Evolutionary conservation across 23 red algal species (phyloP), one percentile per base, ranked within the genome.

Genomic region (Agarophyton chilense): DNA sequence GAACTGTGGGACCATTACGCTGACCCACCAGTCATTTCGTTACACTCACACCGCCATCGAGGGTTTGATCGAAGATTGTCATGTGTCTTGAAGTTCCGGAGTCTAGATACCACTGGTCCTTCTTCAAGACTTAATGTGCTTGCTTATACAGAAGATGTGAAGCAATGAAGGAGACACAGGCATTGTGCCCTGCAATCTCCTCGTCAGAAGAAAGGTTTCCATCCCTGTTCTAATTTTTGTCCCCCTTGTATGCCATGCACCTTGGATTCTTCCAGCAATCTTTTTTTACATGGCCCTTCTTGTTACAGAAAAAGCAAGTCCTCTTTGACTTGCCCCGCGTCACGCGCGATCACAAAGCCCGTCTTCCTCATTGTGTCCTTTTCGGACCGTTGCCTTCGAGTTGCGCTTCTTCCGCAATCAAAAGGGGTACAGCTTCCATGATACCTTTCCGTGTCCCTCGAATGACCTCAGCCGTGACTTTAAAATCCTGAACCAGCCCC

Each of bases 401-500:
- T 38, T 66, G 61, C 2, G 22, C 61, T 24, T 66, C 61, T 38
- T 34, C 33, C 16, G 61, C 61, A 66, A 81, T 54, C 44, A 81
- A 8, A 10, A 14, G 17, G 28, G 77, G 44, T 31, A 81, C 26
- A 36, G 77, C 46, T n/a, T 81, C 77, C 17, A 29, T 81, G 16
- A 81, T 13, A 61, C 13, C 13, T 32, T 19, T 53, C 9, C 52
- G 21, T 0, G 52, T 58, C 35, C n/a, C 21, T 10, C 8, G 25
- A 13, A 60, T 81, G 0, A 81, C 50, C 34, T 60, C 77, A 29
- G 77, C 77, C 8, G 77, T 81, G 25, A 61, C 24, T 33, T 54
- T 1, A 2, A 81, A 81, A 17, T 81, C 77, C 24, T 81, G 28
- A 11, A n/a, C 2, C 6, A 81, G 28, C 14, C 29, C 77, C 36